Evolutionary conservation across 2,329 filamentous ascomycete genomes (phyloP).

Genomic region (Byssochlamys sp.): DNA sequence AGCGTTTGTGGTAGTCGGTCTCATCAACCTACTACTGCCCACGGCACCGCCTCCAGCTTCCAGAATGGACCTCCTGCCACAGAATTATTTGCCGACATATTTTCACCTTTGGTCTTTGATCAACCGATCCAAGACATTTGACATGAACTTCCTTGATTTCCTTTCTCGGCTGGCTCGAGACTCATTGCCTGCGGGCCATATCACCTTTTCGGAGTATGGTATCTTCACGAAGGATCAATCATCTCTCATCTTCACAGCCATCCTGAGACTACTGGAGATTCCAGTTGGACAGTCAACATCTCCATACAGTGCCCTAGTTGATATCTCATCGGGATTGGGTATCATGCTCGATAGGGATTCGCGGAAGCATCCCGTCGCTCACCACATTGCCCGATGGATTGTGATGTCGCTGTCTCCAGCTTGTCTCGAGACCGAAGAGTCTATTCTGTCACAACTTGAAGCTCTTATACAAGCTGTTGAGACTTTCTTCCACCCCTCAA

Average conservation of each 20-base stretch:
- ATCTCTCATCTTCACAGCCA: constrained; percentile 81
- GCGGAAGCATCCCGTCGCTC: constrained; percentile 82
- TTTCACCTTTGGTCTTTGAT: constrained; percentile 96
- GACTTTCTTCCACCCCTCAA: constrained; percentile 97
- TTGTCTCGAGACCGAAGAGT: constrained; percentile 66
- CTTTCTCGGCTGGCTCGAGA: constrained; percentile 81
- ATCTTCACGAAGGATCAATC: constrained; percentile 90
- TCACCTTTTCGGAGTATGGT: constrained; percentile 75
- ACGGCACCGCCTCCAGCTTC: constrained; percentile 63
- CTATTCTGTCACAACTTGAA: constrained; percentile 74
- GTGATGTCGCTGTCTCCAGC: constrained; percentile 83
- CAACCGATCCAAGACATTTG: constrained; percentile 76
- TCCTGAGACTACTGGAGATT: constrained; percentile 82
- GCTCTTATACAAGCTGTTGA: constrained; percentile 89
- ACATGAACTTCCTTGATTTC: constrained; percentile 79
- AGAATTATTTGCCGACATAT: constrained; percentile 81
- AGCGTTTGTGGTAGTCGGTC: constrained; percentile 81
- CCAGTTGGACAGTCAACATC: constrained; percentile 93
- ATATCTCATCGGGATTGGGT: constrained; percentile 72
- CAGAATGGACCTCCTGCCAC: constrained; percentile 67
- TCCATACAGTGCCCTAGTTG: constrained; percentile 70
- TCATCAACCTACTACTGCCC: constrained; percentile 79
- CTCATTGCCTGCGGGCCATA: constrained; percentile 61
- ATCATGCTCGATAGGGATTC: constrained; percentile 83
- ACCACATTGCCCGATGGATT: constrained; percentile 87